Evolutionary conservation across 169 alveolate species (phyloP), one percentile per base, ranked within the genome.

Genomic region (Cryptosporidium sp.): DNA sequence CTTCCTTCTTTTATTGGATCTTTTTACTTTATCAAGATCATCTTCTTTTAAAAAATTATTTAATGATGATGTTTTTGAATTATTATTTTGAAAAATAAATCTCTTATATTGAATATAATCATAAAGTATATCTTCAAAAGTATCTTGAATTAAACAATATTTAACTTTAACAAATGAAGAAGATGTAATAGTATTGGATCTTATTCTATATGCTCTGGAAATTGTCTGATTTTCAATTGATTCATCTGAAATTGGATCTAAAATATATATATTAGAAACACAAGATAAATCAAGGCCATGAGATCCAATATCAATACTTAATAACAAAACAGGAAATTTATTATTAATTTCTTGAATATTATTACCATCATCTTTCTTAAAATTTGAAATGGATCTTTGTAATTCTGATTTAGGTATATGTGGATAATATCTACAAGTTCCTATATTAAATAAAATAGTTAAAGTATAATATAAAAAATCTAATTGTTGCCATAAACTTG

Each of bases 201-300:
- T 75, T 8, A 75, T 75, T 61, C 87, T 60, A 60, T 75, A 60
- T 31, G 87, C 87, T 61, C 87, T 75, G 10, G 87, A 56, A 58
- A 75, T 75, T 21, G 87, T 75, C 2, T 75, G 87, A 18, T 61
- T 75, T 37, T 75, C 87, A 60, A 75, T 61, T 2, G 75, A 56
- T 56, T 75, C 87, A 61, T 75, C 73, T 10, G 73, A 45, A 56
- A 75, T 75, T 58, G 87, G 87, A 61, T 75, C 87, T 26, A 75
- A 18, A 37, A 75, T 75, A 44, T 75, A 75, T 6, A 75, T 16
- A 39, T 60, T 60, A 3, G 75, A 35, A 9, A 75, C 87, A 26
- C 87, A 75, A 61, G 87, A 75, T 23, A 75, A 33, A 39, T 75
- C 87, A 6, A 75, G 42, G 14, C 87, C 87, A 61, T 75, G 87